Conservation (phyloP, 2,329 filamentous ascomycete species). For the Mycosphaerella sp. region DNA sequence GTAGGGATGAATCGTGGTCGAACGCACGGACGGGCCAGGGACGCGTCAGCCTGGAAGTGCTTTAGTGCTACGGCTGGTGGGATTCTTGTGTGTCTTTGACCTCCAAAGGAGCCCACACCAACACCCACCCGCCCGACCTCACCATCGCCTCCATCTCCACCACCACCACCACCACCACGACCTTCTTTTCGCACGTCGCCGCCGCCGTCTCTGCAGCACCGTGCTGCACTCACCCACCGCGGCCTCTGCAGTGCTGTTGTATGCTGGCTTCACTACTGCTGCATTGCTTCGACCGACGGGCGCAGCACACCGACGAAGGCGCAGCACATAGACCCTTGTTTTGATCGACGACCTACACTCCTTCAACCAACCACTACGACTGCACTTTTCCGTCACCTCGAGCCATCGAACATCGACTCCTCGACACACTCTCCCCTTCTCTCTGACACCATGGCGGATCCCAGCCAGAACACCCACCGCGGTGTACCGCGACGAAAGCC, state of each 20-base stretch:
- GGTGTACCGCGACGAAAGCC: slow-evolving; percentile 30
- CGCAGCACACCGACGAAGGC: not conserved
- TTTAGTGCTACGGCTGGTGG: not conserved
- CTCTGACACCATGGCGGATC: not conserved
- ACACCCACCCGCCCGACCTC: no score
- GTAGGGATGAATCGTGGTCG: not conserved
- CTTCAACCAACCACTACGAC: not conserved
- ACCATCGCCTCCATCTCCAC: not conserved
- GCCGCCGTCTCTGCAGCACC: not conserved
- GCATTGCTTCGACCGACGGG: no score
- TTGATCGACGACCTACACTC: not conserved
- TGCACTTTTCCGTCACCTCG: not conserved
- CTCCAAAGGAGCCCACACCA: not conserved
- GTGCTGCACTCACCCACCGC: not conserved
- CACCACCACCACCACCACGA: not conserved
- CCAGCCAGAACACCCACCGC: slow-evolving; percentile 23
- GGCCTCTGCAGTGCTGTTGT: not conserved
- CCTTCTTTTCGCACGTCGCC: not conserved
- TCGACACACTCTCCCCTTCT: not conserved
- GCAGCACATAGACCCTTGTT: not conserved
- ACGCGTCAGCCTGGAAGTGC: not conserved
- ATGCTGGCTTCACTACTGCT: not conserved
- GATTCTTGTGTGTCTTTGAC: not conserved
- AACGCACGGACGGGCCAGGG: not conserved
- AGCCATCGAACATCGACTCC: not conserved